Evolutionary conservation across 2,329 filamentous ascomycete species (phyloP), one percentile per base, ranked within the genome.

Genomic region (Berkeleyomyces rouxiae): DNA sequence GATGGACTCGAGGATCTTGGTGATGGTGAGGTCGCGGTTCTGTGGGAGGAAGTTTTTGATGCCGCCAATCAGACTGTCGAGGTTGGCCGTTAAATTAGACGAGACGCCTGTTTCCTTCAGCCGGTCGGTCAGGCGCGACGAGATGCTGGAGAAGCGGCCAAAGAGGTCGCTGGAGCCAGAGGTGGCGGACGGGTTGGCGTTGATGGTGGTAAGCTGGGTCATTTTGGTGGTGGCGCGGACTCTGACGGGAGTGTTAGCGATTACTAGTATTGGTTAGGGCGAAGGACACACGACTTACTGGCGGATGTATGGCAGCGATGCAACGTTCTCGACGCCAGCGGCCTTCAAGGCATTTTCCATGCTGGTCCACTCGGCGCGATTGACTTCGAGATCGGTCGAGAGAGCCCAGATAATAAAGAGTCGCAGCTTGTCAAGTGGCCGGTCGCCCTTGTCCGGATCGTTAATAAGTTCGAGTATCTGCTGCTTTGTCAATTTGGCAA

Each of bases 31-130:
- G 71, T 99, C 95, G 69, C 91, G 90, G 75, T 99, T 95, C 11
- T 84, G 89, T 0, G 95, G 93, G n/a, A 99, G 77, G 74, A 99
- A 95, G 74, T 96, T 97, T 76, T 97, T 99, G 70, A 99, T 92
- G 51, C 92, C 92, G 4, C 90, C 92, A 66, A 97, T 91, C 51
- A 99, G 82, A 39, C 87, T 92, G 72, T 97, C 93, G 70, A 99
- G 89, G 72, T 97, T 97, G 61, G 84, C 84, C 1, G 81, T 81
- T 7, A 84, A 74, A 64, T 78, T 79, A 5, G 80, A 80, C 0
- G 92, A 83, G 16, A 95, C 89, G 40, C 83, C 83, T 3, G 90
- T 90, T 67, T 96, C 92, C 71, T 96, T 95, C 71, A 99, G 86
- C 33, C 90, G 87, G 73, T 96, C 91, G 6, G 93, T 96, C 3